Conservation (phyloP, 441 rosid genomes). For the Gossypium lobatum region DNA sequence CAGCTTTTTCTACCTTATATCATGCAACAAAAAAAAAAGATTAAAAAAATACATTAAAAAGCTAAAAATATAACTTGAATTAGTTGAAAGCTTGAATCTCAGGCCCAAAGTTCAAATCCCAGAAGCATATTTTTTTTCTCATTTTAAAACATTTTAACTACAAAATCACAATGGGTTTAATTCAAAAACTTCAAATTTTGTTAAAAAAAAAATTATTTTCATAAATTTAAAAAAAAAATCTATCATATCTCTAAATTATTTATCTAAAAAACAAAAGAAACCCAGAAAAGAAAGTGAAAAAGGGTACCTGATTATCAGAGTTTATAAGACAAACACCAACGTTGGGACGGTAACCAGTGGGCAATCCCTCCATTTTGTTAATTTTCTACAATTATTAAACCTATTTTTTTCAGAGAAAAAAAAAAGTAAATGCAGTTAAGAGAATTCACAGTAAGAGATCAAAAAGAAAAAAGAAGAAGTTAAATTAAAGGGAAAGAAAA, state of each 20-base stretch:
- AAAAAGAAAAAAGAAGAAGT: background rate
- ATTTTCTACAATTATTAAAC: background rate
- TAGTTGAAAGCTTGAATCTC: no score
- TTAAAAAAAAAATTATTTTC: no score
- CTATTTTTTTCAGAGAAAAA: no score
- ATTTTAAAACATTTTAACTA: no score
- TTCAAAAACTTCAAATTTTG: no score
- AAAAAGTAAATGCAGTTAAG: background rate
- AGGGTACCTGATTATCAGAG: slow-evolving; percentile 65
- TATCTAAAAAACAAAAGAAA: background rate
- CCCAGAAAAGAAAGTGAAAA: background rate
- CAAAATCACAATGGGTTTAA: no score
- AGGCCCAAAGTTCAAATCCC: background rate
- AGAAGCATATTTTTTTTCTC: background rate
- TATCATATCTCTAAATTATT: background rate
- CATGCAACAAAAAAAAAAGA: background rate
- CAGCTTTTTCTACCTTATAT: background rate
- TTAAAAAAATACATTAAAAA: slow-evolving; percentile 4
- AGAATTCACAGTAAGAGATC: background rate
- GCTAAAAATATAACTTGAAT: no score
- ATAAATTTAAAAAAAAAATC: no score
- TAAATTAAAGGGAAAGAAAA: no score
- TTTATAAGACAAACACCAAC: slow-evolving; percentile 94
- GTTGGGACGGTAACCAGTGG: slow-evolving; percentile 93
- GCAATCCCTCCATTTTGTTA: slow-evolving; percentile 77